Percentiles rank a stretch among this genome's conserved stretches.
phyloP scores from a whole-genome alignment of 768 basidiomycete species.

The Butyriboletus loyo region DNA sequence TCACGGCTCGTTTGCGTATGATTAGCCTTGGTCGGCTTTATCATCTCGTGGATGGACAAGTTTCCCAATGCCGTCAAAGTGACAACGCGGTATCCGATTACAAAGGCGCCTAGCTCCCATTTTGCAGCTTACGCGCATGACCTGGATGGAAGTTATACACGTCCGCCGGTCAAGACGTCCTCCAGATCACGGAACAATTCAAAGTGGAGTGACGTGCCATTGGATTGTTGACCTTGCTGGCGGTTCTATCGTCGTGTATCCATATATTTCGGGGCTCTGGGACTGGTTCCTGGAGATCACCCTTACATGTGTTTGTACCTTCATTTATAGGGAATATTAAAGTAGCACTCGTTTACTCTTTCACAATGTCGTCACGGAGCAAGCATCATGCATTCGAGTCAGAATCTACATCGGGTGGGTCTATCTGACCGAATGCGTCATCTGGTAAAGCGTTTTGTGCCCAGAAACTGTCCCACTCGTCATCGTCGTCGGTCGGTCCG shows the following conservation, averaged over 20 bases:
- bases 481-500: conserved; percentile 23
- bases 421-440: conserved; percentile 30
- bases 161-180: conserved; percentile 3
- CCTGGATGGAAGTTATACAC: conserved; percentile 20
- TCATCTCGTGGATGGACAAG: conserved; percentile 29
- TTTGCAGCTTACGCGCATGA: conserved; percentile 22
- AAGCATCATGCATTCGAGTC: conserved; percentile 14
- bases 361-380: neutral
- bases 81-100: conserved; percentile 23
- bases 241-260: neutral
- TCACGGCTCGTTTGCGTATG: neutral
- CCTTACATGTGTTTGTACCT: neutral
- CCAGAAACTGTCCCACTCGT: conserved; percentile 52
- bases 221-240: conserved; percentile 5
- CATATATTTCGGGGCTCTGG: neutral
- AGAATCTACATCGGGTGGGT: conserved; percentile 1
- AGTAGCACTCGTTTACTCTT: conserved; percentile 8
- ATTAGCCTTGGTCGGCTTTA: conserved; percentile 22
- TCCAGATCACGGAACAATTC: conserved; percentile 12
- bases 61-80: conserved; percentile 25
- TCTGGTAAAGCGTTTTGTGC: conserved; percentile 40
- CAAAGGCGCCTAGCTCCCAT: conserved; percentile 32
- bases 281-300: conserved; percentile 15
- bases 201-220: conserved; percentile 24
- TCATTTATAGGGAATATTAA: neutral